These are phyloP conservation scores for Cercospora sesami DNA, from an alignment of 2,329 filamentous ascomycete genomes.

Conservation along the genomic window DNA sequence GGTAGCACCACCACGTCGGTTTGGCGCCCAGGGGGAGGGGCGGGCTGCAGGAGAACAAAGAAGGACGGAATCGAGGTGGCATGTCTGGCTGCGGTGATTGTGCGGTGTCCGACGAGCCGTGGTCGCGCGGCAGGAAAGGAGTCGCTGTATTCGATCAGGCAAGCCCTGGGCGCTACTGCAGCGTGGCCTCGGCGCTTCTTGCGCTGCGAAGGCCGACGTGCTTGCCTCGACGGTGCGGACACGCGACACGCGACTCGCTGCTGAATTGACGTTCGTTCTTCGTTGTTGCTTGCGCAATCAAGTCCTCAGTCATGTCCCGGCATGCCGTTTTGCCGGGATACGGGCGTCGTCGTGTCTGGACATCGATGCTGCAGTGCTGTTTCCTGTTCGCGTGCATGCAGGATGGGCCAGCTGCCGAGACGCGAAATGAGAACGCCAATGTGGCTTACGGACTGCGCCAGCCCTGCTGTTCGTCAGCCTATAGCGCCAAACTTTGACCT, in stretches of 20 bases:
- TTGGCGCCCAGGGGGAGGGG: background rate
- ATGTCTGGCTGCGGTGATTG: background rate
- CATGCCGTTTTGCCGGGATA: background rate
- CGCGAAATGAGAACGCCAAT: background rate
- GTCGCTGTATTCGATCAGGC: background rate
- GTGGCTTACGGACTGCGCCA: background rate
- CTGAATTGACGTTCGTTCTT: background rate
- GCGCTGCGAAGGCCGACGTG: background rate
- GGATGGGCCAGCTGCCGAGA: constrained; percentile 6
- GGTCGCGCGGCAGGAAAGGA: background rate
- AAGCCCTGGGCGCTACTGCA: background rate
- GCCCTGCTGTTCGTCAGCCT: background rate
- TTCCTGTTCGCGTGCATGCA: background rate
- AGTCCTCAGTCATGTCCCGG: background rate
- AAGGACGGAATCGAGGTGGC: background rate
- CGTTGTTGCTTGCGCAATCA: background rate
- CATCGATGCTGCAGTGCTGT: background rate
- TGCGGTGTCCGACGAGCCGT: background rate
- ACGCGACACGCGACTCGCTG: background rate
- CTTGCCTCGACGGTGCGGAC: background rate
- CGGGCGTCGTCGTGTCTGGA: background rate
- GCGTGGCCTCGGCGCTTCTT: background rate
- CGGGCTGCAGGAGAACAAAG: background rate
- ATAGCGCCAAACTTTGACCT: background rate
- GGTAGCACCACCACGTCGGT: background rate